Evolutionary conservation across 73 alveolate genomes (phyloP).

Genomic region (Durusdinium trenchii): DNA sequence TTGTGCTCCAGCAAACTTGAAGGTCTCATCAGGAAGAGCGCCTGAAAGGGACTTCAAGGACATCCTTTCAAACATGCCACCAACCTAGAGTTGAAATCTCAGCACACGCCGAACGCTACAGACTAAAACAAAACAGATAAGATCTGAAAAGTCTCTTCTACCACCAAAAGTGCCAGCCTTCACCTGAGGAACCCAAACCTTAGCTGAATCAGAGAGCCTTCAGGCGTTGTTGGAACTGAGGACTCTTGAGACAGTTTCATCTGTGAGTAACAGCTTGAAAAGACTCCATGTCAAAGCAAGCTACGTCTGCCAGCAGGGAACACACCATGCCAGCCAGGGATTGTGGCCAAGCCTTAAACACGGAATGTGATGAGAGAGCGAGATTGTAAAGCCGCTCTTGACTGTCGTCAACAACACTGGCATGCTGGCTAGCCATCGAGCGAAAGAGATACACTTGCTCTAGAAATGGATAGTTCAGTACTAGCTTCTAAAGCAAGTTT

Average conservation of each 20-base stretch:
- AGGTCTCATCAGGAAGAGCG: constrained; percentile 71
- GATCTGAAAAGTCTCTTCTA: background rate
- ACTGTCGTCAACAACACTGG: too few species aligned
- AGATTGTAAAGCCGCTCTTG: too few species aligned
- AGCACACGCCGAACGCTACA: too few species aligned
- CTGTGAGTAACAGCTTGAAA: background rate
- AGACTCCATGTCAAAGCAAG: background rate
- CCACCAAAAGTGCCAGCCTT: background rate
- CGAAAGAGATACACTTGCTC: too few species aligned
- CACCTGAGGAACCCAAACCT: constrained; percentile 32
- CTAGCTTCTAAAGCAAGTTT: too few species aligned
- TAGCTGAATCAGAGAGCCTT: background rate
- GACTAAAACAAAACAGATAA: background rate
- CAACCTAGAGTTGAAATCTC: too few species aligned
- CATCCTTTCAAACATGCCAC: too few species aligned
- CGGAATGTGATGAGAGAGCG: too few species aligned
- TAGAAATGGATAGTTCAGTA: too few species aligned
- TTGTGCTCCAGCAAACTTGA: constrained; percentile 83
- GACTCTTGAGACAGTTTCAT: background rate
- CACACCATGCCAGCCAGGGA: constrained; percentile 65
- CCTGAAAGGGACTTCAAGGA: too few species aligned
- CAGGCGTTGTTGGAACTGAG: too few species aligned
- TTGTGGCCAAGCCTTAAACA: constrained; percentile 95
- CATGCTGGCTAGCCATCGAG: too few species aligned
- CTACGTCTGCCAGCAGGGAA: constrained; percentile 56